Conservation (phyloP, 2,329 filamentous ascomycete genomes). For the Fusarium tricinctum region DNA sequence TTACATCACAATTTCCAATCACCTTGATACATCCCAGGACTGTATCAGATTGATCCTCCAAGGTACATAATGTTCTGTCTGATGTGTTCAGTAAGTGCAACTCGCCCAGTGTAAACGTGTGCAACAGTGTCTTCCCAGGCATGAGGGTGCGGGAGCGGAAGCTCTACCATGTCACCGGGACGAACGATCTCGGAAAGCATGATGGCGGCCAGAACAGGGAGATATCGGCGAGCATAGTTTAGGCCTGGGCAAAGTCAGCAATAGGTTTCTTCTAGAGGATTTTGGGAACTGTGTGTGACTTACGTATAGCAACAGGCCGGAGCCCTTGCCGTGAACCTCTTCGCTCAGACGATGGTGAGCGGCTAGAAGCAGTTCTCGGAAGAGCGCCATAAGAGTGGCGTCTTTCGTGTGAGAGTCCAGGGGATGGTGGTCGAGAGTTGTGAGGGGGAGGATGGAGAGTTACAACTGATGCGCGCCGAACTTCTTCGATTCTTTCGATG, state of each 20-base stretch:
- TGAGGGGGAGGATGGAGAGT: slow-evolving; percentile 21
- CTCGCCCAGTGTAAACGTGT: slow-evolving; percentile 68
- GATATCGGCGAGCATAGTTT: slow-evolving; percentile 52
- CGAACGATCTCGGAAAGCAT: slow-evolving; percentile 67
- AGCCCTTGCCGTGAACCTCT: slow-evolving; percentile 28
- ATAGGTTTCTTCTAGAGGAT: background rate
- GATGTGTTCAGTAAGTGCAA: slow-evolving; percentile 60
- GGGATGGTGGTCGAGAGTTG: slow-evolving; percentile 26
- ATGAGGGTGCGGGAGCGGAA: slow-evolving; percentile 70
- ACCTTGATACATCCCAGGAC: background rate
- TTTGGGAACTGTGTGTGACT: slow-evolving; percentile 17
- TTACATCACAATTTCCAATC: background rate
- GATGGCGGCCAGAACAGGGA: slow-evolving; percentile 68
- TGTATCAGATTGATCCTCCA: slow-evolving; percentile 61
- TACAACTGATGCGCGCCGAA: slow-evolving; percentile 36
- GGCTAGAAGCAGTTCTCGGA: background rate
- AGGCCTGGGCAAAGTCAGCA: slow-evolving; percentile 46
- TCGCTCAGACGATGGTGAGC: slow-evolving; percentile 17
- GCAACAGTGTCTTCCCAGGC: slow-evolving; percentile 69
- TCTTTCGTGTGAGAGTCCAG: slow-evolving; percentile 13
- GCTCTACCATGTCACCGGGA: slow-evolving; percentile 67
- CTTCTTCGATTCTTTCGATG: slow-evolving; percentile 12
- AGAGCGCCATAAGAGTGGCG: slow-evolving; percentile 34
- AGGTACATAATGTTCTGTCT: slow-evolving; percentile 68
- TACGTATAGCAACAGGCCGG: slow-evolving; percentile 45